Conservation (phyloP, 169 alveolate genomes). For the Besnoitia besnoiti region DNA sequence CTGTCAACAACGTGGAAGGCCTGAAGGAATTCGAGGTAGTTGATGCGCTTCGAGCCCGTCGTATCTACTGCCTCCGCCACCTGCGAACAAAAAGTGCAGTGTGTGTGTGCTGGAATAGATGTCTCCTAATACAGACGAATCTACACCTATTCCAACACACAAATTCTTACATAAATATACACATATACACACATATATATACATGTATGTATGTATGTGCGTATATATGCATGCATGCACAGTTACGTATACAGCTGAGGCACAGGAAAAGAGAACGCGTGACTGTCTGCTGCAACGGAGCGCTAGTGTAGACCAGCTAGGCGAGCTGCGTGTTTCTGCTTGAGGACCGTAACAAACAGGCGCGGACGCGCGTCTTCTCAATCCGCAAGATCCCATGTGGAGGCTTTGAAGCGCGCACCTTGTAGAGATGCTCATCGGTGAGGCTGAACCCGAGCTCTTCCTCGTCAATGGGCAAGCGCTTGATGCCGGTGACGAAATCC, state of each 20-base stretch:
- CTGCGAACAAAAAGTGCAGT: conserved; percentile 52
- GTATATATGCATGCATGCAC: background rate
- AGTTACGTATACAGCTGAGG: background rate
- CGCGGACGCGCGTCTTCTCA: no score
- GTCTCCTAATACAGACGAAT: background rate
- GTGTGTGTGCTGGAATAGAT: background rate
- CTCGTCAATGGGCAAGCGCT: conserved; percentile 80
- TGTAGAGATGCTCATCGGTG: conserved; percentile 78
- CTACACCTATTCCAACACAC: background rate
- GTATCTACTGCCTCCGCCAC: conserved; percentile 84
- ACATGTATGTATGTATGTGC: background rate
- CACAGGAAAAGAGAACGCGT: no score
- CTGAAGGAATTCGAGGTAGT: conserved; percentile 85
- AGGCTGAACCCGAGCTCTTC: conserved; percentile 83
- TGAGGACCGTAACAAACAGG: no score
- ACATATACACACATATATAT: background rate
- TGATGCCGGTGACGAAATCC: conserved; percentile 83
- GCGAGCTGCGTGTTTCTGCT: no score
- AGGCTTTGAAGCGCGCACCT: no score
- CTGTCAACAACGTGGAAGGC: conserved; percentile 88
- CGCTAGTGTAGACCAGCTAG: no score
- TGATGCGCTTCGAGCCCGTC: conserved; percentile 81
- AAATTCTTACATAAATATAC: background rate
- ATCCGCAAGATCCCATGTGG: no score
- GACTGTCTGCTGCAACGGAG: no score